Evolutionary conservation across 495 filamentous ascomycete genomes (phyloP), one percentile per base, ranked within the genome.

Genomic region (Aspergillus ellipticus): DNA sequence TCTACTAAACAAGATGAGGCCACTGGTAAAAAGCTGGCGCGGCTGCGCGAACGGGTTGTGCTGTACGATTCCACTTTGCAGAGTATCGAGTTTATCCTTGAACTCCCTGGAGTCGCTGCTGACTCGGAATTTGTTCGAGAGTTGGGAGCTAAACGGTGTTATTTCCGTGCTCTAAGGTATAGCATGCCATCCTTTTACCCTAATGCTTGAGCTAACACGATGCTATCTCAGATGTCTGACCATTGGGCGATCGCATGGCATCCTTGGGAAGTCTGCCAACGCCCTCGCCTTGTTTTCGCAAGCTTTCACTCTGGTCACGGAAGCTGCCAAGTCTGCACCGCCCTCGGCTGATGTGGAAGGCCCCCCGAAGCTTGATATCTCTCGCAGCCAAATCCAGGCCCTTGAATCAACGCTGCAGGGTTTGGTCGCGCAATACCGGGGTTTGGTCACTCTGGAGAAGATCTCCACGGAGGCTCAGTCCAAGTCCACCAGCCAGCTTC

Each of bases 31-130:
- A 91, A 90, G 63, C 71, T 96, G 48, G 85, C 86, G 11, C 84
- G 85, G 56, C 74, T 99, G 16, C 89, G 90, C 64, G 95, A 97
- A 65, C 85, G 89, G 59, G 87, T 91, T 11, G 91, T 89, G 2
- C 78, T 97, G n/a, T 97, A 97, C 67, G 92, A 97, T 64, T 89
- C 90, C 21, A 96, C 86, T 4, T 69, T 99, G 11, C 87, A 86
- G 62, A 96, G 89, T 70, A 73, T 99, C 54, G 90, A 97, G 49
- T 91, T 92, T 19, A 84, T 96, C 60, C 88, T 89, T 58, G 89
- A 94, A 52, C 79, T 99, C 10, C 88, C 92, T 0, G 95, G 95
- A 66, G 86, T 96, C 21, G 92, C 89, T n/a, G 87, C 89, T 20
- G 95, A 99, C 64, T 79, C 85, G 41, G 72, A 71, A 15, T 87